Evolutionary conservation across 768 basidiomycete genomes (phyloP).

Genomic region (Artomyces pyxidatus): DNA sequence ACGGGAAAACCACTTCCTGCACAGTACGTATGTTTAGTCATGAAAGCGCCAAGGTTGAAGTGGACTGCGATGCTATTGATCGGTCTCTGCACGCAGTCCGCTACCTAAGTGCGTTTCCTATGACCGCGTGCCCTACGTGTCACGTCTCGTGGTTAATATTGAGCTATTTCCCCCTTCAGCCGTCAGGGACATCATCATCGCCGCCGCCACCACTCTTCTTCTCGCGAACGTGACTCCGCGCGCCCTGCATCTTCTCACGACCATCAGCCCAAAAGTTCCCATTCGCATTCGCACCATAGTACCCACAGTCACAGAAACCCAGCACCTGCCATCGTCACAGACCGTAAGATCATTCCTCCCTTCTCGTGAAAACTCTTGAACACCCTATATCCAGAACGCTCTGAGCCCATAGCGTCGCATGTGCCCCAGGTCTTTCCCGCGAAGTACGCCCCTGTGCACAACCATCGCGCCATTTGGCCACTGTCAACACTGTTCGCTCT

Average conservation of each 20-base stretch:
- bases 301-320: not conserved
- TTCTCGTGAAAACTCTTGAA: not conserved
- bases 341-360: constrained; percentile 1
- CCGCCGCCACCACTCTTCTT: not conserved
- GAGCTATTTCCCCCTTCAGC: constrained; percentile 1
- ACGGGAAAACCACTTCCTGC: not conserved
- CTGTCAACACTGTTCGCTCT: not conserved
- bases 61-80: too few relatives aligned
- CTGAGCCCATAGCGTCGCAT: too few relatives aligned
- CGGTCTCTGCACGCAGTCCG: too few relatives aligned
- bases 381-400: too few relatives aligned
- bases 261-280: not conserved
- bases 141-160: too few relatives aligned
- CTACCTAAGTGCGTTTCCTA: too few relatives aligned
- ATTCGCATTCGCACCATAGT: not conserved
- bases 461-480: not conserved
- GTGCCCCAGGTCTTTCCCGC: not conserved
- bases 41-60: too few relatives aligned
- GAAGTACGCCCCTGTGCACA: not conserved
- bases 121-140: too few relatives aligned
- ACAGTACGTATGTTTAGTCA: too few relatives aligned
- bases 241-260: constrained; percentile 4
- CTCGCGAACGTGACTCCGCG: too few relatives aligned
- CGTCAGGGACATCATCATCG: constrained; percentile 6
- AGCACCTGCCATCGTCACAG: constrained; percentile 2